These are phyloP conservation scores for Pyrus hybrid DNA, from an alignment of 331 rosid genomes.

Conservation along the genomic window DNA sequence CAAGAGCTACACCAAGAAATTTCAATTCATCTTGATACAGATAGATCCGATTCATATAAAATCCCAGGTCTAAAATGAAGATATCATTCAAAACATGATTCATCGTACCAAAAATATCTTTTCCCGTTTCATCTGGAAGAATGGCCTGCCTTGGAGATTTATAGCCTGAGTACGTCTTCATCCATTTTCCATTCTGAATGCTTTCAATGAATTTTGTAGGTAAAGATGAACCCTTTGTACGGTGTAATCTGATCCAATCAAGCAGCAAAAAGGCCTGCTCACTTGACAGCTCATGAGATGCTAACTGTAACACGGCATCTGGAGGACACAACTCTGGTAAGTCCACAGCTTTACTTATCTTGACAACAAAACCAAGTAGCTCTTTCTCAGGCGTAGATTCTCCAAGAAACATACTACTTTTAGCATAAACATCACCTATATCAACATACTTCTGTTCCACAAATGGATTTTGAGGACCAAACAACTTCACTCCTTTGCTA, in stretches of 20 bases:
- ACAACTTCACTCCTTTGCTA: too few relatives aligned
- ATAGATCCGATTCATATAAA: neutral
- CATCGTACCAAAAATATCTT: neutral
- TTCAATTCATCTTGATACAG: slow-evolving; percentile 8
- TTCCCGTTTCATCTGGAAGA: neutral
- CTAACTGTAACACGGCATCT: too few relatives aligned
- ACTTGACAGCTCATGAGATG: too few relatives aligned
- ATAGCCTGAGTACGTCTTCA: slow-evolving; percentile 7
- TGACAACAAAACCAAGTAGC: too few relatives aligned
- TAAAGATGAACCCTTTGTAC: neutral
- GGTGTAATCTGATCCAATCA: neutral
- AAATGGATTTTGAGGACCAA: too few relatives aligned
- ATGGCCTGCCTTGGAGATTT: slow-evolving; percentile 1
- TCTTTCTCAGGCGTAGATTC: too few relatives aligned
- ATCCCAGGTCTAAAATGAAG: neutral
- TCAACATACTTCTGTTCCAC: too few relatives aligned
- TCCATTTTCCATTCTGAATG: slow-evolving; percentile 11
- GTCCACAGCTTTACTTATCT: too few relatives aligned
- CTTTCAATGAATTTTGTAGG: slow-evolving; percentile 6
- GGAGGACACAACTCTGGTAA: too few relatives aligned
- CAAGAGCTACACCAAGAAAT: slow-evolving; percentile 4
- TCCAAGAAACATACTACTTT: too few relatives aligned
- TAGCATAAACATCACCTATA: too few relatives aligned
- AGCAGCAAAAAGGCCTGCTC: too few relatives aligned
- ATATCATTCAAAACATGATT: neutral